Conservation (phyloP, 1,284 basidiomycete species). For the Apiotrichum porosum region DNA sequence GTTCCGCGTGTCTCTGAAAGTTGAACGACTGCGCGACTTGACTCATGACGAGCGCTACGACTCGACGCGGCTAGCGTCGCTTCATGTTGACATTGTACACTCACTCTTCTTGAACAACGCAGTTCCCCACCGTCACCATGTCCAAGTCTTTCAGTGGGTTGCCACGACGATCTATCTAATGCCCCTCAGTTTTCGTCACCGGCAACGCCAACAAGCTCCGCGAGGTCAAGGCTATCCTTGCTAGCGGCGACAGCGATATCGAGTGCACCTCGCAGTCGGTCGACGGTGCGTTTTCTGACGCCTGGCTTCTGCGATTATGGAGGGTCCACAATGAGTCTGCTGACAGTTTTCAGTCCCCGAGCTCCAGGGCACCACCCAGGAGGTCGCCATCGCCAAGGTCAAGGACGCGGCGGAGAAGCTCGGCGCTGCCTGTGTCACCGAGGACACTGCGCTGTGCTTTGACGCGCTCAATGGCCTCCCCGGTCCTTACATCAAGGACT, state of each 20-base stretch:
- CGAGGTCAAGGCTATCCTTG: constrained; percentile 63
- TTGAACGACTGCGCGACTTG: too few relatives aligned
- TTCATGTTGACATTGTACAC: too few relatives aligned
- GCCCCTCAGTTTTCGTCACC: constrained; percentile 74
- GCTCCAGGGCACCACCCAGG: constrained; percentile 85
- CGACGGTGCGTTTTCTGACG: constrained; percentile 46
- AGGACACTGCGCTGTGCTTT: constrained; percentile 93
- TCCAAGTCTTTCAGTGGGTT: background rate
- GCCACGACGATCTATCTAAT: background rate
- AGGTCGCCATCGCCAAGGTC: constrained; percentile 87
- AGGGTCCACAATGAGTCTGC: background rate
- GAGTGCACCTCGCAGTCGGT: constrained; percentile 37
- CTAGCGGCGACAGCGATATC: constrained; percentile 36
- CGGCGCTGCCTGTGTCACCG: constrained; percentile 84
- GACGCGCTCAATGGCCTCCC: constrained; percentile 84
- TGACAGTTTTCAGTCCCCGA: constrained; percentile 65
- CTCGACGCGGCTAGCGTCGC: too few relatives aligned
- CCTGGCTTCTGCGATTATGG: background rate
- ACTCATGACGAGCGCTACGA: too few relatives aligned
- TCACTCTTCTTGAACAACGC: too few relatives aligned
- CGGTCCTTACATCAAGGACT: constrained; percentile 96
- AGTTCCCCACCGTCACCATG: too few relatives aligned
- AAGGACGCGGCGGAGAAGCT: constrained; percentile 76
- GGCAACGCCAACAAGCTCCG: constrained; percentile 90
- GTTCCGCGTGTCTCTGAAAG: too few relatives aligned